Evolutionary conservation across 352 stramenopile genomes (phyloP).

Genomic region (Phytophthora rubi): DNA sequence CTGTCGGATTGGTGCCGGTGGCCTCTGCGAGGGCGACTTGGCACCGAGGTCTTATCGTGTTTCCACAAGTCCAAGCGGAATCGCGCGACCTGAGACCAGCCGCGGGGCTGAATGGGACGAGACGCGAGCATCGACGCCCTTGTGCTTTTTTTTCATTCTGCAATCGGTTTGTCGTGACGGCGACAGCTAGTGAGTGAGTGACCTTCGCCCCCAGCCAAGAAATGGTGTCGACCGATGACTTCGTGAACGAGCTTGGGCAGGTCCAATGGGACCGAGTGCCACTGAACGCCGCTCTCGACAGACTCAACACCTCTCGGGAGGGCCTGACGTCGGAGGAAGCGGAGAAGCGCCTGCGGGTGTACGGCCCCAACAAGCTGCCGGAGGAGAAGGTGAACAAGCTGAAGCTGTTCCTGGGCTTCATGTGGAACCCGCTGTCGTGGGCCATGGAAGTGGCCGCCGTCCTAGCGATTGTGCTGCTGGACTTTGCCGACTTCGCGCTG

Average conservation of each 20-base stretch:
- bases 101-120: not conserved
- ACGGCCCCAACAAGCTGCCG: conserved; percentile 79
- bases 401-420: conserved; percentile 69
- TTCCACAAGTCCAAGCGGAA: no score
- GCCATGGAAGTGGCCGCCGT: conserved; percentile 76
- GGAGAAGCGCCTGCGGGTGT: conserved; percentile 63
- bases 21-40: no score
- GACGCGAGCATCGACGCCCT: not conserved
- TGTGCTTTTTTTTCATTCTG: not conserved
- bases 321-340: conserved; percentile 71
- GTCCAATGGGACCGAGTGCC: conserved; percentile 40
- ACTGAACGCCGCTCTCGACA: conserved; percentile 79
- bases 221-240: conserved; percentile 41
- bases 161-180: not conserved
- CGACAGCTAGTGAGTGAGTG: not conserved
- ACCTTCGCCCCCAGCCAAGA: not conserved
- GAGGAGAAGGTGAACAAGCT: conserved; percentile 61
- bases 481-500: conserved; percentile 70
- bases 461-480: conserved; percentile 68
- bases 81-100: not conserved
- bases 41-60: no score
- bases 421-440: conserved; percentile 82
- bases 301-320: conserved; percentile 67
- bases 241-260: conserved; percentile 82
- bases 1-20: no score